Evolutionary conservation across 306 rosid genomes (phyloP), one percentile per base, ranked within the genome.

Genomic region (Luffa acutangula): DNA sequence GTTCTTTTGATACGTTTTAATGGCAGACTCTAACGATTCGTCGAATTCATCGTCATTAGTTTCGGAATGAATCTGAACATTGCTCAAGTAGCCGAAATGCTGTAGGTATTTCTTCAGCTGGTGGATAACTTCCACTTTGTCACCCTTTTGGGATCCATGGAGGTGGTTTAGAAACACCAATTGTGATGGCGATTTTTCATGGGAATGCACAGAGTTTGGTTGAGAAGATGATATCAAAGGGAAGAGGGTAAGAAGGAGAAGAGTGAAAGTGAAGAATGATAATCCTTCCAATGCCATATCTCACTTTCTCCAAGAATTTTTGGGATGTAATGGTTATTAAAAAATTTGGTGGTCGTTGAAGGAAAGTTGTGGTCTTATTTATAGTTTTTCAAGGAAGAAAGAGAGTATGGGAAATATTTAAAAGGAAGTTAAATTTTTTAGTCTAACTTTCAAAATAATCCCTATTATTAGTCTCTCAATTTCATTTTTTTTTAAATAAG

Each of bases 101-200:
- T 76, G 25, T 1, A 88, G 86, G 82, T 85, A 80, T 13, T 66
- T 80, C n/a, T 82, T 86, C 63, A 88, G 84, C 51, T 88, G 80
- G 8, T 4, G 41, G 77, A 84, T 69, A 42, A 83, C 89, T 76
- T 82, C 77, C 78, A 63, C 41, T 3, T 77, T 78, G 45, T 88
- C 87, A 8, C 89, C 89, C 48, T 78, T 86, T 10, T 79, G 73
- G 21, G 74, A 58, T 4, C 87, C 89, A 64, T 78, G 49, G 0
- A 88, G 85, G 63, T 69, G 71, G 9, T 80, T 72, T 53, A 83
- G 86, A 37, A 83, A 84, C 37, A 45, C 79, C 18, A 78, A 73
- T 42, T 84, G 77, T 31, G 89, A 62, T 77, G 65, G n/a, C 12
- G 7, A 0, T 67, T 37, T 66, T 37, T 14, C 14, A 21, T 60